These are phyloP conservation scores for Mycena sp. DNA, from an alignment of 1,284 basidiomycete species.

Conservation along the genomic window DNA sequence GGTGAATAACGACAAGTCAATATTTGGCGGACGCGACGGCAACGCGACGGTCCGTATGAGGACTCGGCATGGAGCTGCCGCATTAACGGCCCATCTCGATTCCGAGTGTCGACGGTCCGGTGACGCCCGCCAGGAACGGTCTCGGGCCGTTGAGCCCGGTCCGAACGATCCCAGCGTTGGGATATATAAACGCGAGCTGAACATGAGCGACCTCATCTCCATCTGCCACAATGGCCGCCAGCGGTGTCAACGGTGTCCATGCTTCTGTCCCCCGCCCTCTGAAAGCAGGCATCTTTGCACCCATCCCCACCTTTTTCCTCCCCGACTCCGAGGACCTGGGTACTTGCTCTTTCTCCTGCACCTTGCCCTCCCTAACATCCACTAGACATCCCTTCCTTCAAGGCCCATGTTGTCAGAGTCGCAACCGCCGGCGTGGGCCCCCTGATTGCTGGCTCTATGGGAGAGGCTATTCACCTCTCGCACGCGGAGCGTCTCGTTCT, in stretches of 20 bases:
- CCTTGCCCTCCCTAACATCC: no score
- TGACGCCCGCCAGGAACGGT: no score
- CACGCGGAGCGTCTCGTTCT: conserved; percentile 76
- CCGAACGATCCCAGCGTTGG: no score
- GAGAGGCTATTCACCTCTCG: conserved; percentile 85
- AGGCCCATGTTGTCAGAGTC: conserved; percentile 76
- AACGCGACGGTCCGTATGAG: no score
- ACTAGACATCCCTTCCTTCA: conserved; percentile 73
- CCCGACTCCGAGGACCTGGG: conserved; percentile 77
- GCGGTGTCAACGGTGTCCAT: conserved; percentile 45
- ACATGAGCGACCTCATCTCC: background rate
- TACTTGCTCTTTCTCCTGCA: no score
- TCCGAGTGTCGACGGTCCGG: no score
- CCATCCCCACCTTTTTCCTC: conserved; percentile 88
- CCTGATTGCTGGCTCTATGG: conserved; percentile 85
- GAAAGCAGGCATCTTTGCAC: conserved; percentile 83
- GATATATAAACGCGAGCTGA: no score
- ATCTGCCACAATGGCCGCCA: conserved; percentile 49
- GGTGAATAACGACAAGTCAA: no score
- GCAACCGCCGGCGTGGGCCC: conserved; percentile 81
- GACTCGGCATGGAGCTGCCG: no score
- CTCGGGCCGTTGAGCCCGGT: no score
- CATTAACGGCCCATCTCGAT: no score
- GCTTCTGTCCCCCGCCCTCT: conserved; percentile 59
- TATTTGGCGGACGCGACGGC: no score